These are phyloP conservation scores for Cinnamomum chago DNA, from an alignment of 164 flowering plant species.

Conservation along the genomic window DNA sequence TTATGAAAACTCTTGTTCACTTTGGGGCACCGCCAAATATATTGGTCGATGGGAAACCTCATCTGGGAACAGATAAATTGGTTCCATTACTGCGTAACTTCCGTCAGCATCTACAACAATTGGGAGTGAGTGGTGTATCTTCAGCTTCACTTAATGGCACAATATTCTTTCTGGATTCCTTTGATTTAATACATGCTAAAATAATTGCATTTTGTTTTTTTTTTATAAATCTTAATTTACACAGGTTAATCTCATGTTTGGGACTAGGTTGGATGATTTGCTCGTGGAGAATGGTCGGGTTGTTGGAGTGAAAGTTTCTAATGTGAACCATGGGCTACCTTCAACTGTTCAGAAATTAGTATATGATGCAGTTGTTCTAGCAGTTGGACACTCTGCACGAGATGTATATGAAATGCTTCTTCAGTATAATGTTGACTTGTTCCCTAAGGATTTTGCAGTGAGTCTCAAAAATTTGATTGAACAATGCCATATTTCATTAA, in stretches of 20 bases:
- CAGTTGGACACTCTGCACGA: constrained; percentile 99
- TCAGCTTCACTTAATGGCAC: not conserved
- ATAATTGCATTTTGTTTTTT: not conserved
- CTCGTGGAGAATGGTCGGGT: constrained; percentile 49
- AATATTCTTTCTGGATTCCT: not conserved
- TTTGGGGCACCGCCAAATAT: constrained; percentile 94
- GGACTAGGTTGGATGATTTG: constrained; percentile 88
- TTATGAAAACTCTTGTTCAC: constrained; percentile 82
- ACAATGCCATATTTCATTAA: not conserved
- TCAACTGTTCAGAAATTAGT: constrained; percentile 34
- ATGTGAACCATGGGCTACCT: constrained; percentile 33
- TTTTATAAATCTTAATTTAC: not conserved
- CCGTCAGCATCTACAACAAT: constrained; percentile 57
- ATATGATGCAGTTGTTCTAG: constrained; percentile 83
- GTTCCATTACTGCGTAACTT: constrained; percentile 80
- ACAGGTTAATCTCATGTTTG: constrained; percentile 83
- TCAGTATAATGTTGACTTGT: constrained; percentile 57
- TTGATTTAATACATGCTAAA: not conserved
- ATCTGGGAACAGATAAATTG: constrained; percentile 90
- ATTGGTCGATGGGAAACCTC: constrained; percentile 92
- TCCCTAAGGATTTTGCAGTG: constrained; percentile 94
- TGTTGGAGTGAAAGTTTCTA: constrained; percentile 72
- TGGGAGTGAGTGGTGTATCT: constrained; percentile 61
- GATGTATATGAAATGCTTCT: constrained; percentile 91
- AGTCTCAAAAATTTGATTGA: constrained; percentile 28